Conservation (phyloP, 75 land plant species). For the Sequoiadendron giganteum region DNA sequence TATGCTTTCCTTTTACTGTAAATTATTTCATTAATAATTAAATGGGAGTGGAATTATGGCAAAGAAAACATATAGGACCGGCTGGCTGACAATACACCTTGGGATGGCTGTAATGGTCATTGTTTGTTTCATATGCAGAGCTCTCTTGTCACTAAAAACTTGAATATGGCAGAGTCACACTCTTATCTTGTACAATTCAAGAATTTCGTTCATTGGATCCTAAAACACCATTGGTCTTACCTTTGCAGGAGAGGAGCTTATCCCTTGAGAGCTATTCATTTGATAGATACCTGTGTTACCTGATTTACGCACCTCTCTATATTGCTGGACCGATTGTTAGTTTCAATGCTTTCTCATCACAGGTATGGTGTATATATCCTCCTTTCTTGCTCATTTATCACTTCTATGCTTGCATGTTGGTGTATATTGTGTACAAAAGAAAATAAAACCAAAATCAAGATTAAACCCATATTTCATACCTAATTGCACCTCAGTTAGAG, state of each 20-base stretch:
- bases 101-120: background rate
- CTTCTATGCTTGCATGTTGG: background rate
- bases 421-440: no score
- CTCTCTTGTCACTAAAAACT: background rate
- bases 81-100: no score
- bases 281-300: constrained; percentile 66
- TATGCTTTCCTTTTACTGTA: background rate
- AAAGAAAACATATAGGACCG: no score
- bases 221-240: constrained; percentile 8
- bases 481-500: no score
- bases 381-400: background rate
- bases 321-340: constrained; percentile 94
- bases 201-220: background rate
- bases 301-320: constrained; percentile 93
- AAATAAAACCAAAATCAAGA: no score
- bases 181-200: background rate
- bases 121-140: background rate
- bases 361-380: constrained; percentile 49
- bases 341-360: constrained; percentile 93
- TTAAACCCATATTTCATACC: no score
- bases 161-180: background rate
- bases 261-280: constrained; percentile 48
- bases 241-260: constrained; percentile 57
- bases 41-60: no score
- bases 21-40: background rate